Base-by-base conservation (phyloP, 1,139 yeast species). In the Zhuliangozyma blackwelliae region DNA sequence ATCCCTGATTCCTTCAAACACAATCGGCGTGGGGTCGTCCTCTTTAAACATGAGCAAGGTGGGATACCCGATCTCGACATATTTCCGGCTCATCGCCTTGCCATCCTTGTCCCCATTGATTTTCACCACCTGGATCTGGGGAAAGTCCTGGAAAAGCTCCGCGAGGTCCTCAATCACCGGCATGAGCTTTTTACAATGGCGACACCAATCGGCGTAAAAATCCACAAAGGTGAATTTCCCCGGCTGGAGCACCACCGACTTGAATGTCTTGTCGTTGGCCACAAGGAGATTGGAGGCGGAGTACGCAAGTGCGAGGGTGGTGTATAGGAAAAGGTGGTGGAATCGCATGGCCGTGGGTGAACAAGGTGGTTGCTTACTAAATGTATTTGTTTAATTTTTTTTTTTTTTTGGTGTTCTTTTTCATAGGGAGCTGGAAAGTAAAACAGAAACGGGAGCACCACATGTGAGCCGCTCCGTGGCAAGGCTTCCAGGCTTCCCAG, bases 141-240 rank as follows among this genome's bases (percentile, higher is more conserved):
- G 67, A 23, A 60, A 58, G 26, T 68, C 72, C 13, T 58, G 61
- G 50, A 71, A 82, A 8, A 68, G 49, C 5, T 68, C 71, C 1
- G 82, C 80, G 31, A 82, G 65, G 51, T 73, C 65, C 44, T 80
- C 86, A 57, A 77, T 77, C 5, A 70, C 68, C 7, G 94, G 94
- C 54, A 73, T 72, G 54, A 85, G 59, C 37, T 66, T 71, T 58
- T 78, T 77, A 61, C 94, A 85, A 61, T 85, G 90, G 35, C 85
- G 73, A 54, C 95, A 85, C 95, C 94, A 85, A 38, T 76, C 77
- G 28, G 92, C 87, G 50, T 82, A 83, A 52, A 83, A 82, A 42
- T 85, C 86, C 35, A 85, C 85, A 42, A 85, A 68, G 0, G 87
- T 71, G 42, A 75, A 78, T 47, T 82, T 77, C 7, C 78, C 82